These are phyloP conservation scores for Metschnikowia sp. DNA, from an alignment of 805 yeast species.

Conservation along the genomic window DNA sequence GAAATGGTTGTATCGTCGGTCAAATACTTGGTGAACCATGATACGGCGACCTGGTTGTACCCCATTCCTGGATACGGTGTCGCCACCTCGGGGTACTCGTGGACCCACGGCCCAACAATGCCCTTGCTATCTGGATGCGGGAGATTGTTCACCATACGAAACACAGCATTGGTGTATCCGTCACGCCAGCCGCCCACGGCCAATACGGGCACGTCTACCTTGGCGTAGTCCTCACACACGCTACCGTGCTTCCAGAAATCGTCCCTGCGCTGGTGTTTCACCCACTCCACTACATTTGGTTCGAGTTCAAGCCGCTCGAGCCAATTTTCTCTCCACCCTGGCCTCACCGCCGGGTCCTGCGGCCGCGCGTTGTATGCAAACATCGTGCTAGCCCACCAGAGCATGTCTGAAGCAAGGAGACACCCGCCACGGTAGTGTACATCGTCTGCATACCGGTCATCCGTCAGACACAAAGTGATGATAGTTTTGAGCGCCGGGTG, in stretches of 20 bases:
- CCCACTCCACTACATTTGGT: slow-evolving; percentile 5
- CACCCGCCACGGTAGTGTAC: slow-evolving; percentile 5
- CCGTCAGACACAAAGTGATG: slow-evolving; percentile 6
- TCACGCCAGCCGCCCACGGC: slow-evolving; percentile 8
- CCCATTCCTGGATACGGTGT: slow-evolving; percentile 5
- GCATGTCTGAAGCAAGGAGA: slow-evolving; percentile 6
- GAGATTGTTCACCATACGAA: slow-evolving; percentile 2
- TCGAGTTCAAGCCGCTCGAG: neutral
- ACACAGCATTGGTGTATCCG: slow-evolving; percentile 6
- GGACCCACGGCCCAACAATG: slow-evolving; percentile 7
- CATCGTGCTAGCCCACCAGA: slow-evolving; percentile 9
- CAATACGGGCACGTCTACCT: slow-evolving; percentile 3
- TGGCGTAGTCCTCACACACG: slow-evolving; percentile 3
- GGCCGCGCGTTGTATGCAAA: slow-evolving; percentile 7
- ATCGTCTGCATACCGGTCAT: slow-evolving; percentile 5
- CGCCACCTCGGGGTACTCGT: slow-evolving; percentile 7
- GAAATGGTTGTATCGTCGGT: neutral
- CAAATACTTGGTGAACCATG: slow-evolving; percentile 3
- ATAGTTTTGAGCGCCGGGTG: slow-evolving; percentile 3
- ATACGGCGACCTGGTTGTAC: slow-evolving; percentile 4
- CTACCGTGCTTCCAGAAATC: slow-evolving; percentile 7
- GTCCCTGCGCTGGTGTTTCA: slow-evolving; percentile 4
- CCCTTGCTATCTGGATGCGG: slow-evolving; percentile 1
- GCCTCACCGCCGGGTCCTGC: slow-evolving; percentile 1
- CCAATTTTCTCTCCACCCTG: slow-evolving; percentile 3